A percentile compares a stretch with the other conserved stretches of the same genome.
These are phyloP conservation scores for Przewalskia tangutica DNA, from an alignment of 257 asterid species.

Conservation along the genomic window DNA sequence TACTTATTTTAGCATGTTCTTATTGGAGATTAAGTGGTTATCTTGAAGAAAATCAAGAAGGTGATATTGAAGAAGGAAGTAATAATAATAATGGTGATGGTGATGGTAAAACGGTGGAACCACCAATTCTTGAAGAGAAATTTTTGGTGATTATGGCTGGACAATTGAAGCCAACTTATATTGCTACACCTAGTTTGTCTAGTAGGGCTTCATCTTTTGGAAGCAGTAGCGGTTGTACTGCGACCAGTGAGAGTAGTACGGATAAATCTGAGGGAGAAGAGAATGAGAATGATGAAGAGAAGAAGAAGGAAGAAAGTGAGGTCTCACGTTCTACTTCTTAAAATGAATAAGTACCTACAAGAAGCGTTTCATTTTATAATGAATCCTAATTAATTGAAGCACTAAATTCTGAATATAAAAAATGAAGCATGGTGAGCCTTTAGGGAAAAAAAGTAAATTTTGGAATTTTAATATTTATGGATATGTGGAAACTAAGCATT, in stretches of 20 bases:
- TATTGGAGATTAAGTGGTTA: constrained; percentile 64
- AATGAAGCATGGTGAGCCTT: neutral
- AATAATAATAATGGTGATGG: neutral
- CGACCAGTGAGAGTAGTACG: constrained; percentile 13
- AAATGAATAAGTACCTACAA: accelerated
- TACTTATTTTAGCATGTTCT: constrained; percentile 72
- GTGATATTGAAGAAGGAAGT: constrained; percentile 15
- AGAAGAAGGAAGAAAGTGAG: neutral
- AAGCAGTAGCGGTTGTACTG: constrained; percentile 22
- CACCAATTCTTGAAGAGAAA: constrained; percentile 57
- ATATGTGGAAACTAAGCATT: neutral
- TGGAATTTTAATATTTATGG: neutral
- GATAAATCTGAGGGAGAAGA: constrained; percentile 15
- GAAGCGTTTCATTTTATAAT: neutral
- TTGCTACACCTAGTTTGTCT: constrained; percentile 66
- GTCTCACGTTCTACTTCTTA: no score
- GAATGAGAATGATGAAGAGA: neutral
- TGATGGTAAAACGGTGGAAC: constrained; percentile 13
- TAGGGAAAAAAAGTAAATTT: neutral
- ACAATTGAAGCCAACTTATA: constrained; percentile 63
- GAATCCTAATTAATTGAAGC: neutral
- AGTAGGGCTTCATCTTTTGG: constrained; percentile 68
- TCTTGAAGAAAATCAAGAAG: constrained; percentile 31
- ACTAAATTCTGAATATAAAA: neutral
- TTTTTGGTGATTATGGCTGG: constrained; percentile 87